Evolutionary conservation across 148 eudicot genomes (phyloP).

Genomic region (Fallopia convolvulus): DNA sequence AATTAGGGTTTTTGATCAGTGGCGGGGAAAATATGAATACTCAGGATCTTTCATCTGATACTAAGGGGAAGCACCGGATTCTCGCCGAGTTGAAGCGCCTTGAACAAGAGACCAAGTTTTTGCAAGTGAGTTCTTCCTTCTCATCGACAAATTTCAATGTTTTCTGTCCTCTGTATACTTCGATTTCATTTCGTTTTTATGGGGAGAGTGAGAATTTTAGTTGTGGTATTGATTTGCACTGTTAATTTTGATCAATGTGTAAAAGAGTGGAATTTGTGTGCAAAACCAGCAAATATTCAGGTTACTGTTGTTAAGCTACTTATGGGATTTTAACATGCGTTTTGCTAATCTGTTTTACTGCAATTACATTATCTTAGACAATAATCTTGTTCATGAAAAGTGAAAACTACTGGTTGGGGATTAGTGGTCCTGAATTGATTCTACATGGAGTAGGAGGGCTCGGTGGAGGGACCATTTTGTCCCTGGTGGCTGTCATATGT

Average conservation of each 20-base stretch:
- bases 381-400: not conserved
- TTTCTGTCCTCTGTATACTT: not conserved
- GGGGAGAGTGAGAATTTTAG: not conserved
- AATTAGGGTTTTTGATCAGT: constrained; percentile 11
- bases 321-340: not conserved
- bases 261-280: not conserved
- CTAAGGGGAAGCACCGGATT: constrained; percentile 73
- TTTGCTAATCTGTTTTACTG: not conserved
- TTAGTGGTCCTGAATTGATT: constrained; percentile 1
- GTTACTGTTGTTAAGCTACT: not conserved
- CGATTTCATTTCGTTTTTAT: not conserved
- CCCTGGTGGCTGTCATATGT: not conserved
- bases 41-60: constrained; percentile 35
- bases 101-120: constrained; percentile 66
- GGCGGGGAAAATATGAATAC: constrained; percentile 26
- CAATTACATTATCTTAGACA: not conserved
- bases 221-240: not conserved
- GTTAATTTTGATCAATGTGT: not conserved
- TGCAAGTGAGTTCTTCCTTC: constrained; percentile 37
- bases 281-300: not conserved
- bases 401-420: not conserved
- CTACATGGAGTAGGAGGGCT: not conserved
- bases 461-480: constrained; percentile 10
- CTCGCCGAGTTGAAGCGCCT: constrained; percentile 76
- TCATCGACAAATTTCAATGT: not conserved